Evolutionary conservation across 2,329 filamentous ascomycete genomes (phyloP).

Genomic region (Trichoderma pleuroti): DNA sequence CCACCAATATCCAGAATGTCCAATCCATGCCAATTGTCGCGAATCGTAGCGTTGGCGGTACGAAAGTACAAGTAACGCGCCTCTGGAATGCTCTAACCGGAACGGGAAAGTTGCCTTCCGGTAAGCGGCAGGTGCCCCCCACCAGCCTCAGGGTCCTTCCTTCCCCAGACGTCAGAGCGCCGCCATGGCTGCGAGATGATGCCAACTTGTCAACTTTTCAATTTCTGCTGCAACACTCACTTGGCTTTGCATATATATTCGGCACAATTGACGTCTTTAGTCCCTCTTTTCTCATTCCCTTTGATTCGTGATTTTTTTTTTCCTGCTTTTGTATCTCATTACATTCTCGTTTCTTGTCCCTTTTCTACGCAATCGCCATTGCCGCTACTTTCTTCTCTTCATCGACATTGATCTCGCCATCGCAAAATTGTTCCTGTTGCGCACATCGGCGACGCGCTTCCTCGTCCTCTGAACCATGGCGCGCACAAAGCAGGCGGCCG

Average conservation of each 20-base stretch:
- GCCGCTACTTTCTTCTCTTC: not conserved
- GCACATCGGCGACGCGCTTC: not conserved
- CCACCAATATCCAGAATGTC: too few relatives aligned
- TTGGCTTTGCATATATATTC: not conserved
- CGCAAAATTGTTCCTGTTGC: not conserved
- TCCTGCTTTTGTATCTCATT: not conserved
- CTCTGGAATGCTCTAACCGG: not conserved
- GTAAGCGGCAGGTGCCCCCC: slow-evolving; percentile 7
- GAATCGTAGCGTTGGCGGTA: not conserved
- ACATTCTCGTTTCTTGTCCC: too few relatives aligned
- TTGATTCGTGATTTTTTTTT: not conserved
- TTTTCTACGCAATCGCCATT: not conserved
- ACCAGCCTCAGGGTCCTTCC: slow-evolving; percentile 20
- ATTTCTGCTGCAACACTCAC: not conserved
- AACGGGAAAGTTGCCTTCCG: slow-evolving; percentile 4
- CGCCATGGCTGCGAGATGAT: slow-evolving; percentile 15
- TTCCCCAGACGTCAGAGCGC: slow-evolving; percentile 19
- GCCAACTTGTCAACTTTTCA: slow-evolving; percentile 19
- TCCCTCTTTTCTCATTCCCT: not conserved
- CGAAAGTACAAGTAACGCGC: not conserved
- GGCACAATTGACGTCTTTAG: not conserved
- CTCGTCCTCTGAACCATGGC: slow-evolving; percentile 51
- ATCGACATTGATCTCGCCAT: not conserved
- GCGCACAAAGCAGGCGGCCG: slow-evolving; percentile 65
- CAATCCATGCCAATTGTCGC: not conserved